Base-by-base conservation (phyloP, 2,329 filamentous ascomycete genomes). In the Podosphaera xanthii region DNA sequence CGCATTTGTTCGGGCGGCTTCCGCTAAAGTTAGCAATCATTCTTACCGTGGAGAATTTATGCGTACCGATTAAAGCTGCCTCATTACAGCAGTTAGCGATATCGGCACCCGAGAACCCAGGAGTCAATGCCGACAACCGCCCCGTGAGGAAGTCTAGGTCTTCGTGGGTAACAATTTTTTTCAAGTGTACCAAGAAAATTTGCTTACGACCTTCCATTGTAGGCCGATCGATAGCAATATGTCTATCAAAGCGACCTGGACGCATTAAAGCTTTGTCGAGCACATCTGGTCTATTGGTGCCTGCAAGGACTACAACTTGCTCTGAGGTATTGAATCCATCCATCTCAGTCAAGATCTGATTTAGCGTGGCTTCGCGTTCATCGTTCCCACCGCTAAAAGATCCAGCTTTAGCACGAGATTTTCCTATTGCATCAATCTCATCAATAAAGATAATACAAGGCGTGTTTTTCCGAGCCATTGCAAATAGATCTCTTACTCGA, bases 401-500 rank as follows among this genome's bases (percentile, higher is more conserved):
- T 63, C 84, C 85, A 42, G 84, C 81, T 69, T 95, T 94, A 31
- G 83, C 77, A 73, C 92, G 82, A 59, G 91, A 86, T 70, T 90
- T 88, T 66, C 92, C 92, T 67, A 98, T 96, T 60, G 92, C 92
- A 70, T 98, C 92, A 66, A 98, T 98, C 72, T 98, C 92, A 69
- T 98, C 92, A 65, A 98, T 97, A 76, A 98, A 98, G 72, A 98
- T 94, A 72, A 98, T 98, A 73, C 92, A 98, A 2, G 92, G 92
- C 0, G 92, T 87, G 72, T 87, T 94, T 76, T 97, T 97, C 60
- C 92, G 82, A 22, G 92, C 92, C 66, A 87, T 95, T 60, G 88
- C 83, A 68, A 98, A 98, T 58, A 98, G 75, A 71, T 98, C 92
- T 66, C 92, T 83, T 57, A 98, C 92, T 72, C 92, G 82, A 36